These are phyloP conservation scores for Tricholoma sp. DNA, from an alignment of 768 basidiomycete species.

Conservation along the genomic window DNA sequence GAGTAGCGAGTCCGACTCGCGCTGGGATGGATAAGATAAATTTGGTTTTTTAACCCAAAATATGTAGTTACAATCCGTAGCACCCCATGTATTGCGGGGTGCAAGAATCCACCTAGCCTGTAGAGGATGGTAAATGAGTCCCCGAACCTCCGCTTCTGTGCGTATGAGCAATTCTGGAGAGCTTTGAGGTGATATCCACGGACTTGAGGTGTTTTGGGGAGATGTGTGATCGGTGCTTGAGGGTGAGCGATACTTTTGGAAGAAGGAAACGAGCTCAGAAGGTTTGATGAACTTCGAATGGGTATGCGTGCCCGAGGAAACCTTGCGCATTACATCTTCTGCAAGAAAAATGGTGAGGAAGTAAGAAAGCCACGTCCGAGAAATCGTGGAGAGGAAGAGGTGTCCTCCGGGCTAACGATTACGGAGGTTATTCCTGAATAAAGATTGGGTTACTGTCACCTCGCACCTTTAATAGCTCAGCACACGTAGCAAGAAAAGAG, in stretches of 20 bases:
- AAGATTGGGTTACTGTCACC: not conserved
- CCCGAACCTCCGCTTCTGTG: conserved; percentile 73
- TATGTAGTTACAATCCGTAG: conserved; percentile 68
- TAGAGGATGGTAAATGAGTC: conserved; percentile 73
- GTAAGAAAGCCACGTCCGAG: conserved; percentile 58
- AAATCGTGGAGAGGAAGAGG: conserved; percentile 91
- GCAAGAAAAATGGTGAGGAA: conserved; percentile 58
- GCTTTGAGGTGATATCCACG: conserved; percentile 58
- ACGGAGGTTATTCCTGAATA: not conserved
- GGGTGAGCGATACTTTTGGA: conserved; percentile 50
- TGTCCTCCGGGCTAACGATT: conserved; percentile 82
- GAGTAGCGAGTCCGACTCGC: not conserved
- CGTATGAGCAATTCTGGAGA: conserved; percentile 47
- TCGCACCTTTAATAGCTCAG: conserved; percentile 80
- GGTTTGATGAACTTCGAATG: conserved; percentile 89
- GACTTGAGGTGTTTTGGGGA: conserved; percentile 14
- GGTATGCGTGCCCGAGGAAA: conserved; percentile 86
- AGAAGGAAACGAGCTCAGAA: conserved; percentile 78
- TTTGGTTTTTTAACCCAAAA: conserved; percentile 82
- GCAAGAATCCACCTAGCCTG: conserved; percentile 66
- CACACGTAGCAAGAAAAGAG: conserved; percentile 76
- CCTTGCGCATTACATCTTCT: conserved; percentile 76
- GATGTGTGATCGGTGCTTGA: not conserved
- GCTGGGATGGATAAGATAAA: not conserved
- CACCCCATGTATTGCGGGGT: conserved; percentile 50